Base-by-base conservation (phyloP, 345 rosid genomes). In the Boechera stricta region DNA sequence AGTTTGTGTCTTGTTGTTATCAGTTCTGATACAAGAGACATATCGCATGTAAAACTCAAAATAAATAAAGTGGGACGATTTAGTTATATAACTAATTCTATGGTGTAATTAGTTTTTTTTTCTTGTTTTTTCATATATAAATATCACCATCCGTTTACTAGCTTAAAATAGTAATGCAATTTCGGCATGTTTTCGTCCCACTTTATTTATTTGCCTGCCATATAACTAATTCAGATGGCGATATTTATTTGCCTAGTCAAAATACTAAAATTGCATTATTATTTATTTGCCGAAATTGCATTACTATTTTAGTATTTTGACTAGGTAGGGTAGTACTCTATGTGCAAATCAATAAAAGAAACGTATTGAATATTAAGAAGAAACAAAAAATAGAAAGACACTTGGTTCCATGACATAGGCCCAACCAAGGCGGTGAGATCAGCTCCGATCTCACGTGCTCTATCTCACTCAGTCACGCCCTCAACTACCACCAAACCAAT, bases 331-430 rank as follows among this genome's bases (percentile, higher is more conserved):
- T n/a, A 56, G 54, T 29, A 55, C 36, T 5, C 36, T 38, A 28
- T 38, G 48, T 54, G 48, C n/a, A 7, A 69, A 56, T 32, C 54
- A 54, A 69, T 55, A 28, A 55, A 39, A 9, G 9, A 21, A 60
- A 60, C 6, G 65, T 38, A 33, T 60, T 38, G 31, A 5, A 35
- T 58, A 45, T 11, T 4, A 3, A 9, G 42, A 39, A 39, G 42
- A 39, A 39, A 39, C 4, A 9, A 39, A 3, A 7, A 15, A 29
- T 2, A 3, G 5, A 11, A 45, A 12, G 3, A 44, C 75, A 45
- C 41, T 75, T 45, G 28, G 67, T 48, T 12, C 59, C 72, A 36
- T n/a, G 60, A 28, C 73, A 57, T 36, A 54, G 42, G 42, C 42
- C 42, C 42, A 49, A 0, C 63, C 47, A 68, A 51, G 62, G 44